Evolutionary conservation across 805 yeast genomes (phyloP), one percentile per base, ranked within the genome.

Genomic region (Ogataea angusta): DNA sequence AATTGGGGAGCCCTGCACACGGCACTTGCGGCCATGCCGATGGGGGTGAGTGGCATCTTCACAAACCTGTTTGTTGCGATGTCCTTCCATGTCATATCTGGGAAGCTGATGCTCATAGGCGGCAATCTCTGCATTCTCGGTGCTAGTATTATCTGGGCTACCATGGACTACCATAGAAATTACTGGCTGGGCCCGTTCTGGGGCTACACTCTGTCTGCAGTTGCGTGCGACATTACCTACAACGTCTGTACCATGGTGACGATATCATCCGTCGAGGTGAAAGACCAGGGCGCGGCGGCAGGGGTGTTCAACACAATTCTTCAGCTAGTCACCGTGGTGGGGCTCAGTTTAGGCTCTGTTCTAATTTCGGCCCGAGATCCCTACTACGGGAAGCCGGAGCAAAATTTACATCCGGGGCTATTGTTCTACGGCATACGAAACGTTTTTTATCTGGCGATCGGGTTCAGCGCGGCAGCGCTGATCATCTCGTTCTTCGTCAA

Each of bases 151-250:
- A 29, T 68, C 3, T 68, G 70, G 71, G 64, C 67, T 2, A 61
- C 70, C 0, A 49, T 57, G 43, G 48, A 51, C 2, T 49, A 54
- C 6, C 42, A 51, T 19, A 48, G 62, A 30, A 42, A 47, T 5
- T 70, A 67, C 52, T 70, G 70, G 70, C 57, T 66, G 6, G 64
- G 69, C n/a, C 67, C 72, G 4, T 66, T 70, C 39, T 65, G 64
- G 36, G 63, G 68, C 1, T 52, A 57, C 36, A 49, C 61, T 15
- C 30, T 65, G 14, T 49, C 54, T 3, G 68, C 65, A 12, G 37
- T 67, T n/a, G 73, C 73, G 5, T 70, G 71, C 2, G 75, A 70
- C 46, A 48, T 70, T 10, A 47, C 64, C 8, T 70, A 60, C 47
- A 70, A 70, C 40, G 69, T 70, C 5, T 63, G 62, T 34, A 69